phyloP scores from a whole-genome alignment of 148 eudicot genomes.

The Camellia japonica region DNA sequence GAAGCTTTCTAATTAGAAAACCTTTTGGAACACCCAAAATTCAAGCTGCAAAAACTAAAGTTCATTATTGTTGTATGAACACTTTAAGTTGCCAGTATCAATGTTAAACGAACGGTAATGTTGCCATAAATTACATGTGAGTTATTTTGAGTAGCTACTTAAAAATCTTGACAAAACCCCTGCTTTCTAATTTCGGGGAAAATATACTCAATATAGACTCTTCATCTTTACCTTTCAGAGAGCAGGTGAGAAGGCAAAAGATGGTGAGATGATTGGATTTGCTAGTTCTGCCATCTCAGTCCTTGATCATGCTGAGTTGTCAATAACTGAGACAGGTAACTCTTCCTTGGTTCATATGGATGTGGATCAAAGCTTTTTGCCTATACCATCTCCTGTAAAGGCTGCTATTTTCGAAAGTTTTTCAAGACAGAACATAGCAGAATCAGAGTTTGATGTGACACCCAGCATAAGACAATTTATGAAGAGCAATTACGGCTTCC shows the following conservation, averaged over 20 bases:
- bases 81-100: conserved; percentile 1
- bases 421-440: conserved; percentile 81
- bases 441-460: conserved; percentile 74
- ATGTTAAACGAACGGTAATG: no score
- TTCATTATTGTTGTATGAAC: not conserved
- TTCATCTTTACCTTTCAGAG: conserved; percentile 46
- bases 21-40: not conserved
- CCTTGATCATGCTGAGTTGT: conserved; percentile 73
- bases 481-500: conserved; percentile 67
- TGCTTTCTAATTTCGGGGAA: not conserved
- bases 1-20: not conserved
- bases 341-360: conserved; percentile 80
- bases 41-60: not conserved
- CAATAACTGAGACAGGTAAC: conserved; percentile 49
- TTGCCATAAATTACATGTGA: not conserved
- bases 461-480: conserved; percentile 57
- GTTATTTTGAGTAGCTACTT: not conserved
- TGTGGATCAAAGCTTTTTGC: conserved; percentile 81
- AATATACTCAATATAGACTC: conserved; percentile 15
- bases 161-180: not conserved
- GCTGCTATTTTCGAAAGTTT: conserved; percentile 96
- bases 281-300: conserved; percentile 70
- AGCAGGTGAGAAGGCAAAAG: conserved; percentile 48
- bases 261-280: conserved; percentile 69
- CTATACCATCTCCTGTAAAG: conserved; percentile 70